These are phyloP conservation scores for Rutstroemia sp. DNA, from an alignment of 2,329 filamentous ascomycete genomes.

Conservation along the genomic window DNA sequence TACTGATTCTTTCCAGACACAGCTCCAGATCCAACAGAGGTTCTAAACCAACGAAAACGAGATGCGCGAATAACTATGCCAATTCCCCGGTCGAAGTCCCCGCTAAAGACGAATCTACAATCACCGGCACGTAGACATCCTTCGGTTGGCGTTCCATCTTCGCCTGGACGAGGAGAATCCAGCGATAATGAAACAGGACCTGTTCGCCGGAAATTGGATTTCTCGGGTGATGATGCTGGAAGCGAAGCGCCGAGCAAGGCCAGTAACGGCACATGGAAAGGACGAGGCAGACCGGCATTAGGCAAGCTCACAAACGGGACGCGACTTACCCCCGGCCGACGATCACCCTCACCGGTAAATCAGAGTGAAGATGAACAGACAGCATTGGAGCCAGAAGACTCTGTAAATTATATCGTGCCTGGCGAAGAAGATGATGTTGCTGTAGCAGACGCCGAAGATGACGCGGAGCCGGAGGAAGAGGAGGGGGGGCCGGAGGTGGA, in stretches of 20 bases:
- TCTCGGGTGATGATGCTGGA: conserved; percentile 22
- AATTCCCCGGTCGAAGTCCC: conserved; percentile 29
- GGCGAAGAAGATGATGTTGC: conserved; percentile 25
- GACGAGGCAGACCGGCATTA: conserved; percentile 7
- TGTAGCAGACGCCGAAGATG: conserved; percentile 25
- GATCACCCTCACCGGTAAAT: conserved; percentile 9
- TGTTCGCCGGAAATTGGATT: conserved; percentile 28
- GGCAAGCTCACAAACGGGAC: conserved; percentile 18
- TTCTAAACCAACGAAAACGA: conserved; percentile 33
- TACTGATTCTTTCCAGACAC: conserved; percentile 34
- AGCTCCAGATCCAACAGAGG: conserved; percentile 39
- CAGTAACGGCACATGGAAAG: background rate
- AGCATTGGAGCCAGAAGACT: conserved; percentile 40
- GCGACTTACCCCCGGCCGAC: conserved; percentile 11
- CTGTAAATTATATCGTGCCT: conserved; percentile 20
- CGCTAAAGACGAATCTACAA: conserved; percentile 29
- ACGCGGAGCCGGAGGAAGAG: conserved; percentile 13
- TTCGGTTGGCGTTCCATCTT: conserved; percentile 26
- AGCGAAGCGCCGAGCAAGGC: conserved; percentile 4
- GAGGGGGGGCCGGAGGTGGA: conserved; percentile 13
- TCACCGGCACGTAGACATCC: conserved; percentile 30
- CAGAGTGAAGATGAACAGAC: conserved; percentile 31
- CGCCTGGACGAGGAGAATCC: conserved; percentile 25
- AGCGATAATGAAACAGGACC: conserved; percentile 18
- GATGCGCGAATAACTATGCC: conserved; percentile 23